Evolutionary conservation across 805 yeast species (phyloP).

Genomic region (Zygosaccharomyces lentus): DNA sequence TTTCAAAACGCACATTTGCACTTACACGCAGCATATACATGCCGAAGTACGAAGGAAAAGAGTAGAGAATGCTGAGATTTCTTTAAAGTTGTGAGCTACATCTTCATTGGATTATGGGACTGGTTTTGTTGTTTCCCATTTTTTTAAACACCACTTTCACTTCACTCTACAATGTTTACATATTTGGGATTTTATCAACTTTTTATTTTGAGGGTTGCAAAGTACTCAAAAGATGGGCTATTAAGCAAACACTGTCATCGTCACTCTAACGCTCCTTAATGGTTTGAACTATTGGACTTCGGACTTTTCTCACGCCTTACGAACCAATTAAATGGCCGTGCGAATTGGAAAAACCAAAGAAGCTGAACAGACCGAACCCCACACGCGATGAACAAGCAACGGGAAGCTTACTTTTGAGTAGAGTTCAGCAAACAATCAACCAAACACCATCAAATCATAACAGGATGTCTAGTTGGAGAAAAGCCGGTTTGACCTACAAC

Average conservation of each 20-base stretch:
- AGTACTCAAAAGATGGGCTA: too few relatives aligned
- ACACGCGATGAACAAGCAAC: background rate
- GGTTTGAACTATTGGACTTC: background rate
- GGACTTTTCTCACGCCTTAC: slow-evolving; percentile 1
- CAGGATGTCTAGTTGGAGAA: slow-evolving; percentile 55
- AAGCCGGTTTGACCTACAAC: slow-evolving; percentile 70
- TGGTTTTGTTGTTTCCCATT: too few relatives aligned
- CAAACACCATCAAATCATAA: background rate
- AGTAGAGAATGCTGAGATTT: too few relatives aligned
- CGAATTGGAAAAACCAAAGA: background rate
- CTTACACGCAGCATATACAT: too few relatives aligned
- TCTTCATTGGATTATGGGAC: too few relatives aligned
- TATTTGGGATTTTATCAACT: too few relatives aligned
- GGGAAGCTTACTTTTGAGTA: background rate
- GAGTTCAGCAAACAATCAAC: background rate
- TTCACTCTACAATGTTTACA: too few relatives aligned
- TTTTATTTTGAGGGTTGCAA: too few relatives aligned
- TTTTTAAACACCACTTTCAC: too few relatives aligned
- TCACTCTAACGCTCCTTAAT: background rate
- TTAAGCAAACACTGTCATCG: background rate
- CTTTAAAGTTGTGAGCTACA: too few relatives aligned
- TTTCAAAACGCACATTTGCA: too few relatives aligned
- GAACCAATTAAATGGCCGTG: slow-evolving; percentile 6
- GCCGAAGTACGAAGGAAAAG: too few relatives aligned
- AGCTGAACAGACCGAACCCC: background rate